Conservation (phyloP, 2,329 filamentous ascomycete species). For the Bipolaris bicolor region DNA sequence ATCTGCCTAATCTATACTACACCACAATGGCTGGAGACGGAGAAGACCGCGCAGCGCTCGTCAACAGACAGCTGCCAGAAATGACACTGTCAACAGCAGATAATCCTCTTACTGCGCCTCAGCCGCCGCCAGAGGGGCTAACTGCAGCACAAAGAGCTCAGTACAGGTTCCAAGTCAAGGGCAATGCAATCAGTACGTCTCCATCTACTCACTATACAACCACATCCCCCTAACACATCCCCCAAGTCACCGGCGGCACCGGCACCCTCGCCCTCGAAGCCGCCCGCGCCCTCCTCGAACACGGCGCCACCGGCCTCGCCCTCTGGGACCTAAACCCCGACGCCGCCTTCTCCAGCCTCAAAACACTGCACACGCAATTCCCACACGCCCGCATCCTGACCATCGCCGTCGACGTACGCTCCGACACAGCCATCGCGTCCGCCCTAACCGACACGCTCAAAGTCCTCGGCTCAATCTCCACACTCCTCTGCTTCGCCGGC, state of each 20-base stretch:
- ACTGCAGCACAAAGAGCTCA: slow-evolving; percentile 52
- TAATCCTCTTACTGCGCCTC: slow-evolving; percentile 52
- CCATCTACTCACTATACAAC: neutral
- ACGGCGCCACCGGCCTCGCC: slow-evolving; percentile 65
- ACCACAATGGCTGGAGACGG: slow-evolving; percentile 44
- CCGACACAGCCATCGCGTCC: slow-evolving; percentile 55
- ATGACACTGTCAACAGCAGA: slow-evolving; percentile 58
- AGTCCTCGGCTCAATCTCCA: slow-evolving; percentile 59
- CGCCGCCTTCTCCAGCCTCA: slow-evolving; percentile 52
- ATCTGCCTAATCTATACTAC: neutral
- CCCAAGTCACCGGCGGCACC: slow-evolving; percentile 67
- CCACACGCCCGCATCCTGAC: slow-evolving; percentile 59
- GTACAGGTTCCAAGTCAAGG: slow-evolving; percentile 58
- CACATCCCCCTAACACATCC: neutral
- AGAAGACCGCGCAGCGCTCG: slow-evolving; percentile 53
- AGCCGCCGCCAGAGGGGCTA: slow-evolving; percentile 52
- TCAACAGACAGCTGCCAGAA: slow-evolving; percentile 53
- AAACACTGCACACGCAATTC: slow-evolving; percentile 60
- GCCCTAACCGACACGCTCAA: slow-evolving; percentile 47
- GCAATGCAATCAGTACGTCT: slow-evolving; percentile 59
- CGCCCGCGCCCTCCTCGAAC: slow-evolving; percentile 69
- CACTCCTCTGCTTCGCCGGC: slow-evolving; percentile 70
- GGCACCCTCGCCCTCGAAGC: slow-evolving; percentile 67
- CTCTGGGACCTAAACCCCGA: slow-evolving; percentile 65
- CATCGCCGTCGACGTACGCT: slow-evolving; percentile 65